Base-by-base conservation (phyloP, 2,329 filamentous ascomycete species). In the Diaporthe caulivora region DNA sequence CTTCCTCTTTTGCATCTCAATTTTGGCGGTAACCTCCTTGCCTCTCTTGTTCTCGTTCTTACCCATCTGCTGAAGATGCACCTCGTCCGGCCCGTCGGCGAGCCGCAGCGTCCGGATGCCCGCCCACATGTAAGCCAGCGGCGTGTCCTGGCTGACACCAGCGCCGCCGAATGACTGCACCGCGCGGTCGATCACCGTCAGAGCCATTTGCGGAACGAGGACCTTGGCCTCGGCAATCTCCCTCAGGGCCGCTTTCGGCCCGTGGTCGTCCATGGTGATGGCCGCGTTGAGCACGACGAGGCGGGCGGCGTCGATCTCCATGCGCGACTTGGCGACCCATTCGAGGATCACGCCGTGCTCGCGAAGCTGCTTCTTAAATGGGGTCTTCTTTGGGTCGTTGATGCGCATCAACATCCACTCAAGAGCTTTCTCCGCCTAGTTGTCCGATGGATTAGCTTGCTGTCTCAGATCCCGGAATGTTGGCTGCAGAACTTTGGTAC, bases 151-250 rank as follows among this genome's bases (percentile, higher is more conserved):
- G 80, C 91, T 94, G 64, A 99, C 93, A 81, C 97, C 97, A 5
- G 94, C 95, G 74, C 92, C 97, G 74, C 97, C 97, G 80, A 95
- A 98, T 0, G 94, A 90, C 88, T 99, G 97, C 17, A 99, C 92
- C 0, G 97, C 97, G 75, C 95, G 93, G 87, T 99, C 97, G 79
- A 99, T 96, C 78, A 98, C 94, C 24, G 91, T 91, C 77, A 98
- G 88, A 1, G 94, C 92, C 79, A 92, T 94, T 80, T 91, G 88
- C 0, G 97, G 97, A 11, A 97, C 93, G 24, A 98, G 90, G 0
- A 98, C 92, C 88, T 99, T 99, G 77, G 97, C 96, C 85, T 98
- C 91, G 34, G 95, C 96, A 78, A 99, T 99, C 83, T 98, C 95
- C 83, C 93, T 95, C 75, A 98, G 90, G 0, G 96, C 95, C 77